Evolutionary conservation across 2,329 filamentous ascomycete species (phyloP).

Genomic region (Emergomyces orientalis): DNA sequence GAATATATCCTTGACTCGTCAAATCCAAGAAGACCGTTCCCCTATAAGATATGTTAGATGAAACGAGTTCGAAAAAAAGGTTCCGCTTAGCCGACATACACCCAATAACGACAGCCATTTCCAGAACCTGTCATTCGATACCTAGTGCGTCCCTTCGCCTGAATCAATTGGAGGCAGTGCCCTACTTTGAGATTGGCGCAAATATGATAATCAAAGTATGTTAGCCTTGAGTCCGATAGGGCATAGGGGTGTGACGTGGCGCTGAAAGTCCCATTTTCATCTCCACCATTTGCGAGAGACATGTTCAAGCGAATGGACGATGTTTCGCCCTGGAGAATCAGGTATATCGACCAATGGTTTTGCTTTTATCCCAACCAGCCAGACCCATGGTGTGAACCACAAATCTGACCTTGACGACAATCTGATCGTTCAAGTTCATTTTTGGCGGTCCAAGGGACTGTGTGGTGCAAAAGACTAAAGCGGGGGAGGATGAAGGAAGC

Average conservation of each 20-base stretch:
- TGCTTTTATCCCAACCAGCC: not conserved
- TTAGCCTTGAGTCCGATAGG: not conserved
- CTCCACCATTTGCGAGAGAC: not conserved
- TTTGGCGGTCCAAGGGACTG: not conserved
- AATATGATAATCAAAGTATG: not conserved
- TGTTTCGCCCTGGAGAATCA: not conserved
- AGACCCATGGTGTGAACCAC: not conserved
- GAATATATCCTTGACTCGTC: not conserved
- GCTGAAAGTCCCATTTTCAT: not conserved
- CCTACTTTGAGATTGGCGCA: slow-evolving; percentile 1
- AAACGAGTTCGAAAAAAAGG: not conserved
- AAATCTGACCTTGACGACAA: not conserved
- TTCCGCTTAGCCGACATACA: not conserved
- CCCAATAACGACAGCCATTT: slow-evolving; percentile 3
- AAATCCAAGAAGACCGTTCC: not conserved
- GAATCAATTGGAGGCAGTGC: slow-evolving; percentile 1
- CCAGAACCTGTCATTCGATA: slow-evolving; percentile 1
- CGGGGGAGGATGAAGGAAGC: not conserved
- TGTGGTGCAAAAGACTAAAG: not conserved
- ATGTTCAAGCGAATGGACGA: not conserved
- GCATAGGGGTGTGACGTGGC: not conserved
- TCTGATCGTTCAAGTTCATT: not conserved
- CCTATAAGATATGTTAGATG: not conserved
- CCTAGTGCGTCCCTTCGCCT: not conserved
- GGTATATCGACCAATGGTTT: not conserved